Evolutionary conservation across 768 basidiomycete genomes (phyloP), one percentile per base, ranked within the genome.

Genomic region (Tricholoma matsutake): DNA sequence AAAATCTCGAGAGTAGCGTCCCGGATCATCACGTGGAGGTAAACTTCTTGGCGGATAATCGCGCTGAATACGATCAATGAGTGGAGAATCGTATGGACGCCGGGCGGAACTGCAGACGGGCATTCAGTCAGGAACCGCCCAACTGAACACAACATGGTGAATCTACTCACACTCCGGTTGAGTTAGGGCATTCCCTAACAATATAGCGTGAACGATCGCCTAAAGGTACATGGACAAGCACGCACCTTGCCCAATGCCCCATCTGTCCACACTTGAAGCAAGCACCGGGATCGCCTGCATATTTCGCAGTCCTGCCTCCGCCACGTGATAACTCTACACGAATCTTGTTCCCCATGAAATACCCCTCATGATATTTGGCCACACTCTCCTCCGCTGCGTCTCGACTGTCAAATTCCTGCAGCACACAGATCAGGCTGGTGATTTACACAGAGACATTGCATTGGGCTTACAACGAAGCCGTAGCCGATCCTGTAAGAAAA

Each of bases 331-430:
- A 76, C 69, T 94, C 93, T 9, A 94, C 93, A 10, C 90, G 86
- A 59, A 95, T 93, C 78, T 91, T 93, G 73, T 92, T 93, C 45
- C 93, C 92, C 91, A 95, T 92, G 72, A 95, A 95, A 63, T 80
- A 88, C 1, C 92, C 92, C 77, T 94, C 92, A 63, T 95, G 84
- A 67, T 94, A 95, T 70, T 93, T 93, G 4, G 86, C 84, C 5
- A 94, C 91, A 61, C 91, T 92, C 72, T 91, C 88, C 70, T 94
- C 91, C 1, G 92, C 92, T 41, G 92, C 89, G 66, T 89, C 87
- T 51, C 84, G 82, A 54, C 61, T 87, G 32, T 92, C 91, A 65
- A 94, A 94, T 84, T 94, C 92, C 92, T 94, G 64, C 1, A 52
- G 31, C 28, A 39, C 28, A 25, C 28, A 29, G 56, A 56, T 63